phyloP scores from a whole-genome alignment of 1,139 yeast species.

The Suhomyces anneliseae region DNA sequence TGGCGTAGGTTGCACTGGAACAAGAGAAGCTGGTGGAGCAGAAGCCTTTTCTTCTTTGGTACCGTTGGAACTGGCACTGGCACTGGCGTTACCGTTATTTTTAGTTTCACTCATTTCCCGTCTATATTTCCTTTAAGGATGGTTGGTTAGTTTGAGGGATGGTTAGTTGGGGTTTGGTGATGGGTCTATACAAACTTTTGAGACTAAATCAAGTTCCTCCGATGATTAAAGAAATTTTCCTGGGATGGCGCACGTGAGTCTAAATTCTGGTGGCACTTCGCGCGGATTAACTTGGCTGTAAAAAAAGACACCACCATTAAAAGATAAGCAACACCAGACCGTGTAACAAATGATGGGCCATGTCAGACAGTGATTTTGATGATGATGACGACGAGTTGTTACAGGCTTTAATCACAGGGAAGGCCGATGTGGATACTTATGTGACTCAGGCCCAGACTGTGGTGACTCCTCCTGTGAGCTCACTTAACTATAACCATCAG shows the following conservation, averaged over 20 bases:
- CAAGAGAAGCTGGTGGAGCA: conserved; percentile 67
- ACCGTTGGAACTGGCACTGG: conserved; percentile 6
- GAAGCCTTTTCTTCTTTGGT: conserved; percentile 28
- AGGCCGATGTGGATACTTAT: conserved; percentile 7
- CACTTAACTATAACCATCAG: too few relatives aligned
- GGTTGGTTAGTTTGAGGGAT: neutral
- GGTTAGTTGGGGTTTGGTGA: neutral
- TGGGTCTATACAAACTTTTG: too few relatives aligned
- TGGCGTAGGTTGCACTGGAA: conserved; percentile 83
- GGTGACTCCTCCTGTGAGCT: too few relatives aligned
- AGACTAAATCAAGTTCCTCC: too few relatives aligned
- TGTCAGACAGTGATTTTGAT: conserved; percentile 33
- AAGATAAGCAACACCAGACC: neutral
- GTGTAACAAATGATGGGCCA: neutral
- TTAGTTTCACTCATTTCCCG: conserved; percentile 1
- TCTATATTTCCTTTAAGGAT: neutral
- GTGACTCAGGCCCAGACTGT: neutral
- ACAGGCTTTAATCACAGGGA: conserved; percentile 18
- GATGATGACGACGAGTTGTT: conserved; percentile 43
- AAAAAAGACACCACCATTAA: too few relatives aligned
- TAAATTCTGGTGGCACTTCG: too few relatives aligned
- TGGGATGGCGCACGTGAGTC: conserved; percentile 8
- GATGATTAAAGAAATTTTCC: conserved; percentile 7
- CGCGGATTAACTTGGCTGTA: too few relatives aligned
- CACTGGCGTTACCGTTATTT: neutral